Conservation (phyloP, 2,329 filamentous ascomycete genomes). For the Exophiala xenobiotica region DNA sequence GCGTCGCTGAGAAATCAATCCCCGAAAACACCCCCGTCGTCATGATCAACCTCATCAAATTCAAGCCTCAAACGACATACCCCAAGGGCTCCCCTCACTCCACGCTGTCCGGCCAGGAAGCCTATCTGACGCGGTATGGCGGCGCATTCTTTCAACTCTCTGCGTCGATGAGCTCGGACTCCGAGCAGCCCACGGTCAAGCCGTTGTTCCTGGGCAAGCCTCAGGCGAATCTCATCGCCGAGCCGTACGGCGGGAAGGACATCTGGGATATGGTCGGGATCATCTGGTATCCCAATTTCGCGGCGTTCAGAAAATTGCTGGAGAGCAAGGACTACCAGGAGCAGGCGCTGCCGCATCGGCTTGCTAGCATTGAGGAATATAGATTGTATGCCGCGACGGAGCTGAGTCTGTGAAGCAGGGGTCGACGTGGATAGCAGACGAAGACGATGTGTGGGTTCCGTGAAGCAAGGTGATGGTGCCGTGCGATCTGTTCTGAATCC, state of each 20-base stretch:
- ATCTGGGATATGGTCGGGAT: slow-evolving; percentile 2
- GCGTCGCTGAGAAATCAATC: background rate
- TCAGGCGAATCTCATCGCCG: slow-evolving; percentile 1
- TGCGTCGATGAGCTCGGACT: background rate
- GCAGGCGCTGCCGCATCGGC: background rate
- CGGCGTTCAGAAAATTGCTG: background rate
- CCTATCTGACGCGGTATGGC: slow-evolving; percentile 1
- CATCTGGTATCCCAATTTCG: slow-evolving; percentile 1
- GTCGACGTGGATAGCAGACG: background rate
- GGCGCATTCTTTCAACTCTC: background rate
- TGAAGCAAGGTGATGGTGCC: no score
- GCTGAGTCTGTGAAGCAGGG: background rate
- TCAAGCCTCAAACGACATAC: slow-evolving; percentile 1
- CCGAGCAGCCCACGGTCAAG: background rate
- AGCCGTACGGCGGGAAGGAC: background rate
- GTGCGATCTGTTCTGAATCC: no score
- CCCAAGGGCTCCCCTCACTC: background rate
- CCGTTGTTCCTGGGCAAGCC: slow-evolving; percentile 1
- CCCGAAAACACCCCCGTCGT: background rate
- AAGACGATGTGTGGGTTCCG: no score
- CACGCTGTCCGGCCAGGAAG: background rate
- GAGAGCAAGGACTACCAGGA: slow-evolving; percentile 1
- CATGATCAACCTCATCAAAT: slow-evolving; percentile 4
- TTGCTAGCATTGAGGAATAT: background rate
- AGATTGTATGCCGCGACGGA: background rate